Conservation (phyloP, 2,329 filamentous ascomycete genomes). For the Paecilomyces sp. region DNA sequence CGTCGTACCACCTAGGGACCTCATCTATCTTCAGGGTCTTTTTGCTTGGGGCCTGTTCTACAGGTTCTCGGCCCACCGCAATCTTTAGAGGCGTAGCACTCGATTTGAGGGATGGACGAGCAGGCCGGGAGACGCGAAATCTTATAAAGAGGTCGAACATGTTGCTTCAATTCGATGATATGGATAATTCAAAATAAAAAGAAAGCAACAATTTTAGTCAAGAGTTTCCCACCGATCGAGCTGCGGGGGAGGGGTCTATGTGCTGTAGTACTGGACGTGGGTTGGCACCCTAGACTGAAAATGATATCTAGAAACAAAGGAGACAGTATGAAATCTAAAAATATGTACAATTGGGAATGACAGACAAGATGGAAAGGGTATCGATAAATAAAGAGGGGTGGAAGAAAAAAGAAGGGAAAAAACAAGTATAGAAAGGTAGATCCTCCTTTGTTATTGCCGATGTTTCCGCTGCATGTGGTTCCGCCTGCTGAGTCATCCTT, state of each 20-base stretch:
- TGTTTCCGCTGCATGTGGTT: not conserved
- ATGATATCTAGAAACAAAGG: not conserved
- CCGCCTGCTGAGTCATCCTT: not conserved
- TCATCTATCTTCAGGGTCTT: constrained; percentile 25
- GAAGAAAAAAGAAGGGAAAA: not conserved
- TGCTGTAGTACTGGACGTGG: not conserved
- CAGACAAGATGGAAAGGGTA: not conserved
- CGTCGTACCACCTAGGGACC: constrained; percentile 37
- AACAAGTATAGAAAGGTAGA: not conserved
- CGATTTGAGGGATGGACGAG: not conserved
- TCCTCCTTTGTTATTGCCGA: not conserved
- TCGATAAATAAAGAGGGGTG: not conserved
- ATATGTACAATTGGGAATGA: not conserved
- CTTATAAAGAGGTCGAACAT: not conserved
- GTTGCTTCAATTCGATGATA: not conserved
- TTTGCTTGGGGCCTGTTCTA: not conserved
- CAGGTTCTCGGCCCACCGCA: not conserved
- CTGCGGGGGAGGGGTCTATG: not conserved
- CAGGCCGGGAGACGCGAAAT: not conserved
- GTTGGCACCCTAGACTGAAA: not conserved
- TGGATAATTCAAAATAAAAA: not conserved
- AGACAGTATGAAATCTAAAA: not conserved
- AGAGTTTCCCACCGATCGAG: not conserved
- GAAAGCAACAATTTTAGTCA: not conserved
- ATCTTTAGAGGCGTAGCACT: not conserved